These are phyloP conservation scores for Theobroma grandiflorum DNA, from an alignment of 441 rosid genomes.

Conservation along the genomic window DNA sequence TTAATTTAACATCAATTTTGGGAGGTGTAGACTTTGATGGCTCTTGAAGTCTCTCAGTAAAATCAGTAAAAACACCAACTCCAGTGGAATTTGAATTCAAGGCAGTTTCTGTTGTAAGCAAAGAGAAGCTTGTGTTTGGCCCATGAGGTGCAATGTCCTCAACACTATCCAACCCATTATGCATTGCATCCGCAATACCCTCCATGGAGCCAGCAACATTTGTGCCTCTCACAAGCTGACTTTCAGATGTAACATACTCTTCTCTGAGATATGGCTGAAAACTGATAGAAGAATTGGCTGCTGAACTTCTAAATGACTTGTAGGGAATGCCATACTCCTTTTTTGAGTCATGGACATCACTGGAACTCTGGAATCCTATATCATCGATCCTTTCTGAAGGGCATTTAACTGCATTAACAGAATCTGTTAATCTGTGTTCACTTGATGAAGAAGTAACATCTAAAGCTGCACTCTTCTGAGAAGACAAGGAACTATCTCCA, in stretches of 20 bases:
- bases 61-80: conserved; percentile 35
- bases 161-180: neutral
- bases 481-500: conserved; percentile 24
- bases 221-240: conserved; percentile 36
- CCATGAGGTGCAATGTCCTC: neutral
- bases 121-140: conserved; percentile 27
- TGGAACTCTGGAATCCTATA: conserved; percentile 26
- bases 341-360: conserved; percentile 24
- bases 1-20: conserved; percentile 42
- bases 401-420: conserved; percentile 20
- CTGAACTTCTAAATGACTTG: conserved; percentile 31
- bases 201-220: conserved; percentile 27
- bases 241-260: conserved; percentile 32
- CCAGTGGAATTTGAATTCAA: conserved; percentile 32
- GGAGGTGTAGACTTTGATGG: conserved; percentile 40
- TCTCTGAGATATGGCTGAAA: conserved; percentile 28
- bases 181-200: neutral
- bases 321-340: conserved; percentile 26
- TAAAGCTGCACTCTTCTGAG: conserved; percentile 37
- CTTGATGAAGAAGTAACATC: conserved; percentile 30
- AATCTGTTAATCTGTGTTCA: conserved; percentile 27
- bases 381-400: conserved; percentile 31
- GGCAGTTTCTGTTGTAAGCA: conserved; percentile 31
- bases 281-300: conserved; percentile 23
- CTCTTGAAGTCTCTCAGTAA: conserved; percentile 27